Evolutionary conservation across 176 grass and related monocot species (phyloP), one percentile per base, ranked within the genome.

Genomic region (Rhipidocladum racemiflorum): DNA sequence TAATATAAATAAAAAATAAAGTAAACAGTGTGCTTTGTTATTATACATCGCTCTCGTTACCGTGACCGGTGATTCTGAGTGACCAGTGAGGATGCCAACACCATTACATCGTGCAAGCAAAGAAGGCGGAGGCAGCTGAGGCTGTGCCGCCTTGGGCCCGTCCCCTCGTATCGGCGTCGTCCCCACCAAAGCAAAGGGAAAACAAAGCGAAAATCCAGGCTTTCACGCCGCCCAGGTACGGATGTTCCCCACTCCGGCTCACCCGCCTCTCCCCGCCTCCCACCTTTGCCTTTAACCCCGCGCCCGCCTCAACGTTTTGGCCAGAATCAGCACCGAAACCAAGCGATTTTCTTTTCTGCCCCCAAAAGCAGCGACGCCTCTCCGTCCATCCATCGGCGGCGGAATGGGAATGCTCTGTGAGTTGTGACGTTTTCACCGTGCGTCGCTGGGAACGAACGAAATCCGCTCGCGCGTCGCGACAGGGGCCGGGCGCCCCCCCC

Each of bases 171-270:
- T 20, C 20, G 49, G 16, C 49, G 4, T 51, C 49, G 17, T 51
- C 49, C 49, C 32, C 63, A 35, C 61, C 29, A 9, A 34, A 36
- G 65, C 32, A 9, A 20, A 65, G 29, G 17, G 1, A 23, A 9
- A 68, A 21, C 65, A 89, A 79, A 89, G 28, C 74, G 14, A 76
- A 28, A 81, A 43, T 61, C 50, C 25, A 68, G 88, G 72, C 61
- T 56, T 84, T 73, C 63, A 76, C 82, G 77, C 77, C 88, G 70
- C 61, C 63, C 88, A 86, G 30, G 83, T 86, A 86, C 88, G 88
- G 83, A 77, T 72, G 83, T 48, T 43, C 62, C 45, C 81, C 80
- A 18, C 55, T 57, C 55, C 23, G 23, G n/a, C n/a, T 11, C n/a
- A 8, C 10, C n/a, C 55, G 21, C 55, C 25, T 13, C 9, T 44